Evolutionary conservation across 805 yeast species (phyloP).

Genomic region (Jamesozyma spencerorum): DNA sequence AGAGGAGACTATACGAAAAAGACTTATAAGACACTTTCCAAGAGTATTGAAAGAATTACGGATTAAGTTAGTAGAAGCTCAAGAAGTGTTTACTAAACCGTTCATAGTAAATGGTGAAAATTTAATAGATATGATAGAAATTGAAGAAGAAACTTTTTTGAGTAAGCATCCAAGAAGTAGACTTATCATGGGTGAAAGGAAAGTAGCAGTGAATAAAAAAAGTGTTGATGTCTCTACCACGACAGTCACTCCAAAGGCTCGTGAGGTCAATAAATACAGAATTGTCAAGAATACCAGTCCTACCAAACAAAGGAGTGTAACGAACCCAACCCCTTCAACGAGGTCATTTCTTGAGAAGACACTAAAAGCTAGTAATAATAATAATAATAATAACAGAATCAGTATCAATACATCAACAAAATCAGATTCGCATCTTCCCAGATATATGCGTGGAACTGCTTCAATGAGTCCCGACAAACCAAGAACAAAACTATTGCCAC

Average conservation of each 20-base stretch:
- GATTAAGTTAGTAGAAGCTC: slow-evolving; percentile 40
- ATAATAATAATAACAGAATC: background rate
- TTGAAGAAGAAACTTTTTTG: slow-evolving; percentile 27
- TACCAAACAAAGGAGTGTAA: background rate
- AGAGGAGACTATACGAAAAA: slow-evolving; percentile 71
- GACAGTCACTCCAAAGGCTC: no score
- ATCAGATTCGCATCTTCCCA: background rate
- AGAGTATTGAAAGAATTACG: slow-evolving; percentile 45
- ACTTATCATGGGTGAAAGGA: slow-evolving; percentile 8
- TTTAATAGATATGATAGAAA: slow-evolving; percentile 21
- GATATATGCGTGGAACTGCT: background rate
- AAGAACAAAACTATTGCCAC: slow-evolving; percentile 10
- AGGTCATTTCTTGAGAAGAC: no score
- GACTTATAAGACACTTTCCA: slow-evolving; percentile 61
- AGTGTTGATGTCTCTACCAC: no score
- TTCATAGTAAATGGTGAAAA: slow-evolving; percentile 26
- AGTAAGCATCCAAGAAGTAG: slow-evolving; percentile 29
- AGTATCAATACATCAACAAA: background rate
- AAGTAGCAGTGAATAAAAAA: no score
- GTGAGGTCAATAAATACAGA: slow-evolving; percentile 5
- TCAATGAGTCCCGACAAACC: slow-evolving; percentile 1
- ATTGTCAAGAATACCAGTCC: slow-evolving; percentile 3
- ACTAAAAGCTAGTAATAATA: no score
- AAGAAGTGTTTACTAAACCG: slow-evolving; percentile 32
- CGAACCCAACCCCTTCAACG: no score